phyloP scores from a whole-genome alignment of 352 stramenopile genomes.

The Phytophthora europaea region DNA sequence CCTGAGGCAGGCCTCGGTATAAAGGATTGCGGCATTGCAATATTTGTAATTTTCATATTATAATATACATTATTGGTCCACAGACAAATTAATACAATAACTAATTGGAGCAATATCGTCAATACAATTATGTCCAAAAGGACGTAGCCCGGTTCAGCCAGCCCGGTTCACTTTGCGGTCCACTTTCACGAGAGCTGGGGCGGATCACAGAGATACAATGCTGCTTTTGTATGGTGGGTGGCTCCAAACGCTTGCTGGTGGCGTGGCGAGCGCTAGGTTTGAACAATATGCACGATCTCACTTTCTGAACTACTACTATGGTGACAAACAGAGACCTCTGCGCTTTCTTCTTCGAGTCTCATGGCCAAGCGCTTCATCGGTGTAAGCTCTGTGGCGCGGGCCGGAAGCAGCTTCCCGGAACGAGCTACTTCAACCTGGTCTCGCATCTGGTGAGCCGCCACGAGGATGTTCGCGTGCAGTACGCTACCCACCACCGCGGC shows the following conservation, averaged over 20 bases:
- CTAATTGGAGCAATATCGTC: too few species aligned
- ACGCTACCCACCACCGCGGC: not conserved
- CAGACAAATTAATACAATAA: too few species aligned
- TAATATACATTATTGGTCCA: too few species aligned
- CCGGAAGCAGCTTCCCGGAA: not conserved
- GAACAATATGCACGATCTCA: not conserved
- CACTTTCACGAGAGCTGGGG: not conserved
- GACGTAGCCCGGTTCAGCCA: too few species aligned
- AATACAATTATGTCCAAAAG: too few species aligned
- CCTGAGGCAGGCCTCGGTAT: too few species aligned
- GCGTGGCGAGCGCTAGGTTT: too few species aligned
- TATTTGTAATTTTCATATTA: too few species aligned
- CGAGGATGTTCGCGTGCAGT: constrained; percentile 3
- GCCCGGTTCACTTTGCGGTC: constrained; percentile 11
- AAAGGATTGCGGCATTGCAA: not conserved
- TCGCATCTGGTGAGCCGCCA: constrained; percentile 10
- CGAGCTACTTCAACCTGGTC: constrained; percentile 13
- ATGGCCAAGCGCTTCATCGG: constrained; percentile 5
- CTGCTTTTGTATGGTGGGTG: too few species aligned
- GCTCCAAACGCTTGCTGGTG: too few species aligned
- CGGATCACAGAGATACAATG: too few species aligned
- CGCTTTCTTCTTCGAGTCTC: constrained; percentile 13
- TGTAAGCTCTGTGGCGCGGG: constrained; percentile 1
- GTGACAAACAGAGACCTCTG: constrained; percentile 10
- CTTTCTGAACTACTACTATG: constrained; percentile 8